phyloP scores from a whole-genome alignment of 106 monocot species.

The Agapanthus africanus region DNA sequence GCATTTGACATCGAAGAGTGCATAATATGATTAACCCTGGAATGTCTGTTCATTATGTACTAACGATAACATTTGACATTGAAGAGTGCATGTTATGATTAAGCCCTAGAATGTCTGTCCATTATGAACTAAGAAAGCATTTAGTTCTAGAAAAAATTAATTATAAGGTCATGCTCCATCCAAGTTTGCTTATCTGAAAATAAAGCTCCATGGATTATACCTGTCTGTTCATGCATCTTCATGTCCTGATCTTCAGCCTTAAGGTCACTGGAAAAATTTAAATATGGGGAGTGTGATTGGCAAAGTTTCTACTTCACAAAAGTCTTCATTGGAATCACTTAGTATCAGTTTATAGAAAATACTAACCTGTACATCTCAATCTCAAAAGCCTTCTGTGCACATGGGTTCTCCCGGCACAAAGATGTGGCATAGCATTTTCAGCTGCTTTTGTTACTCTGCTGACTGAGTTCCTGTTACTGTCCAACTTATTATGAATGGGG shows the following conservation, averaged over 20 bases:
- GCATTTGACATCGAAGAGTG: no score
- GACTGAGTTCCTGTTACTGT: conserved; percentile 10
- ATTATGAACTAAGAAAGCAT: no score
- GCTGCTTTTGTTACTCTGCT: conserved; percentile 17
- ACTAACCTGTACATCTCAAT: conserved; percentile 26
- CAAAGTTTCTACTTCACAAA: neutral
- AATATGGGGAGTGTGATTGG: neutral
- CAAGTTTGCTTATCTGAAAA: neutral
- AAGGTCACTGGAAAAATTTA: conserved; percentile 29
- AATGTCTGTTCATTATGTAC: no score
- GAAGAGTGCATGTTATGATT: no score
- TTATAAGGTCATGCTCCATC: neutral
- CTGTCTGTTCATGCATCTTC: conserved; percentile 22
- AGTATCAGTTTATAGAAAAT: neutral
- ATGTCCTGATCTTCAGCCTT: conserved; percentile 29
- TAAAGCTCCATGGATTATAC: conserved; percentile 10
- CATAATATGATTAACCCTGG: no score
- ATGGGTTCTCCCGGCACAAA: conserved; percentile 51
- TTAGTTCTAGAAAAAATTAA: neutral
- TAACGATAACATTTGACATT: no score
- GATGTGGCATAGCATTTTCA: conserved; percentile 45
- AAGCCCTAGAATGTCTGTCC: no score
- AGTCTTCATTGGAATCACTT: neutral
- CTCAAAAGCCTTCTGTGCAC: conserved; percentile 41
- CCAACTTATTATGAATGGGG: no score